phyloP scores from a whole-genome alignment of 2,329 filamentous ascomycete species.

The Colletotrichum salicis region DNA sequence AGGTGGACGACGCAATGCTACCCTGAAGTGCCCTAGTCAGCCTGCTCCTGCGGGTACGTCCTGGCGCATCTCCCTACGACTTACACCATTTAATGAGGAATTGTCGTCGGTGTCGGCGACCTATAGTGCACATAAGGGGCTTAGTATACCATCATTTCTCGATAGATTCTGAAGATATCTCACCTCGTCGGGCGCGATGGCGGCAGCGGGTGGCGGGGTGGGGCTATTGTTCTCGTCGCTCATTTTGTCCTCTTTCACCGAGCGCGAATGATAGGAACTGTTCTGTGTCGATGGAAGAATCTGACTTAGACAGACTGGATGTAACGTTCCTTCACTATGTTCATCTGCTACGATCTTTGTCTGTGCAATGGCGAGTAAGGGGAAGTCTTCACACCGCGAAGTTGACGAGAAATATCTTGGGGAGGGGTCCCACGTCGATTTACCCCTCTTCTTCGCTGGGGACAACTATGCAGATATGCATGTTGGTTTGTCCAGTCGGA shows the following conservation, averaged over 20 bases:
- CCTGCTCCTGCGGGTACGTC: background rate
- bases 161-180: background rate
- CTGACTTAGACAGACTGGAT: background rate
- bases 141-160: background rate
- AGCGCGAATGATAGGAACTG: too few relatives aligned
- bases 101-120: background rate
- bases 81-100: background rate
- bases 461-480: background rate
- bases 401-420: background rate
- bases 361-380: background rate
- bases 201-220: background rate
- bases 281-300: background rate
- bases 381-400: background rate
- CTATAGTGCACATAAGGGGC: background rate
- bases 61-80: background rate
- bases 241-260: background rate
- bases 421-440: background rate
- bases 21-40: background rate
- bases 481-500: background rate
- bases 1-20: slow-evolving; percentile 33
- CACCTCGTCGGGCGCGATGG: background rate
- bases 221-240: background rate
- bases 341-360: background rate
- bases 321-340: background rate
- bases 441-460: background rate